Conservation (phyloP, 2,329 filamentous ascomycete species). For the Emergomyces africanus region DNA sequence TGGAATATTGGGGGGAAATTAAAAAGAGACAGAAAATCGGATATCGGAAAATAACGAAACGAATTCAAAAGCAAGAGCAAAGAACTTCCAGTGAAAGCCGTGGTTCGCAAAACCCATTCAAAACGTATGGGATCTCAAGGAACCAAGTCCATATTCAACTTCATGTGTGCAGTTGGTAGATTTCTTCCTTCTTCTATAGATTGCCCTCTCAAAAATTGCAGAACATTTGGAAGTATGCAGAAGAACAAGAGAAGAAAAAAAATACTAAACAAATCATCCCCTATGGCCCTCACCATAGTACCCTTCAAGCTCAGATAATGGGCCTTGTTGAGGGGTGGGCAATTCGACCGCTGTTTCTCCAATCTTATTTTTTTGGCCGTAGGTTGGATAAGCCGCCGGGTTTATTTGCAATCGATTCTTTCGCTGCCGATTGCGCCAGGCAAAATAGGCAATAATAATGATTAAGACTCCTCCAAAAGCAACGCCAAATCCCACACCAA, state of each 20-base stretch:
- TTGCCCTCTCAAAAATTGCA: neutral
- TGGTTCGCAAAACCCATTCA: neutral
- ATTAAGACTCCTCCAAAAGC: neutral
- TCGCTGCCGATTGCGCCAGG: neutral
- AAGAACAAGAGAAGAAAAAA: neutral
- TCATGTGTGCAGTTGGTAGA: neutral
- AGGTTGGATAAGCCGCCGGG: neutral
- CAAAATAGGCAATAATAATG: neutral
- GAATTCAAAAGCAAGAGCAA: neutral
- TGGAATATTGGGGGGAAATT: neutral
- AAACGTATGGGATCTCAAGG: neutral
- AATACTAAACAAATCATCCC: neutral
- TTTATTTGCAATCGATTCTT: neutral
- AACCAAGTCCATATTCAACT: neutral
- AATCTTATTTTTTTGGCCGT: neutral
- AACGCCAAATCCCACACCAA: neutral
- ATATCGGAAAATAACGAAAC: neutral
- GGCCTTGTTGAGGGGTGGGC: neutral
- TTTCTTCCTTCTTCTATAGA: neutral
- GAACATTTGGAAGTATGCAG: neutral
- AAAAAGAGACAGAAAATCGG: neutral
- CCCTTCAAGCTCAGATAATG: neutral
- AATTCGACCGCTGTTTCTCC: neutral
- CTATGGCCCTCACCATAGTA: neutral
- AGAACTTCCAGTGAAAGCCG: neutral